Evolutionary conservation across 345 rosid genomes (phyloP).

Genomic region (Populus davidiana): DNA sequence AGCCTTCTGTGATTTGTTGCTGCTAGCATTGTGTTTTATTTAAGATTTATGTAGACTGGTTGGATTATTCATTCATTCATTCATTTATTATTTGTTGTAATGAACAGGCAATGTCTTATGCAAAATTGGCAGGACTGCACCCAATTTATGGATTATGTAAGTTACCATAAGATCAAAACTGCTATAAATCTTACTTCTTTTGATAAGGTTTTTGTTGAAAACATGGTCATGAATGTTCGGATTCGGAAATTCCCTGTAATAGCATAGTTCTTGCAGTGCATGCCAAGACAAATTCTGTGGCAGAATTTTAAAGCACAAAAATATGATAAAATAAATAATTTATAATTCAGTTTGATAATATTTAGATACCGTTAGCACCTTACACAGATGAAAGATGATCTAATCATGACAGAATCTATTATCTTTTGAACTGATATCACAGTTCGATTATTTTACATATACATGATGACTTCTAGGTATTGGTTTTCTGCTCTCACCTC

Average conservation of each 20-base stretch:
- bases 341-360: constrained; percentile 3
- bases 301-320: constrained; percentile 2
- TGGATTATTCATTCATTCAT: constrained; percentile 10
- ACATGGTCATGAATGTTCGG: neutral
- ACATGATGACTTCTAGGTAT: neutral
- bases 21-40: neutral
- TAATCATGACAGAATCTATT: neutral
- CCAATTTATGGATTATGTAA: constrained; percentile 94
- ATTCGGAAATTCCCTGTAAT: neutral
- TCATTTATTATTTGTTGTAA: constrained; percentile 17
- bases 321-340: neutral
- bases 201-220: neutral
- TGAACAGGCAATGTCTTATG: constrained; percentile 97
- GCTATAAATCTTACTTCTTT: neutral
- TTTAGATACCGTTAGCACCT: neutral
- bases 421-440: constrained; percentile 1
- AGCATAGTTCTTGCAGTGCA: neutral
- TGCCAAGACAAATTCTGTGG: neutral
- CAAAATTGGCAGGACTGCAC: constrained; percentile 92
- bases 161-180: constrained; percentile 26
- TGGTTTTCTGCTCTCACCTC: neutral
- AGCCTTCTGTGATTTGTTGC: neutral
- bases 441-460: neutral
- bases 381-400: neutral
- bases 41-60: neutral